Conservation (phyloP, 257 asterid species). For the Ballota nigra region DNA sequence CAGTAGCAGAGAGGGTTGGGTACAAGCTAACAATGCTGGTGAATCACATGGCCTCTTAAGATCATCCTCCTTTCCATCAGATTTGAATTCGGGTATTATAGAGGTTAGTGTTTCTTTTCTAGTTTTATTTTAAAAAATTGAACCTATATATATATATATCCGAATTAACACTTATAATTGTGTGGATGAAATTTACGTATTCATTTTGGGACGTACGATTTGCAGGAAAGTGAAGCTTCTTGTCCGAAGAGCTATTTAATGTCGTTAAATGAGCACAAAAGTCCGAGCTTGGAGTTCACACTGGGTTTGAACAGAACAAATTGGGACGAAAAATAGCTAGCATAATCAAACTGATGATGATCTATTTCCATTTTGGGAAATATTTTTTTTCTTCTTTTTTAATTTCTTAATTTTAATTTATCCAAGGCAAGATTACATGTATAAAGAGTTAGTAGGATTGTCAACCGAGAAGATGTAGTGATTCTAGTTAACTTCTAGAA, state of each 20-base stretch:
- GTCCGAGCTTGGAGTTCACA: slow-evolving; percentile 53
- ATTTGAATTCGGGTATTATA: slow-evolving; percentile 43
- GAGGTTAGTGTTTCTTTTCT: slow-evolving; percentile 35
- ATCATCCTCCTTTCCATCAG: slow-evolving; percentile 51
- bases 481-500: slow-evolving; percentile 7
- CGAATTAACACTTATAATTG: too few relatives aligned
- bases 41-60: slow-evolving; percentile 43
- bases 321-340: slow-evolving; percentile 45
- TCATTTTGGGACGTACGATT: not conserved
- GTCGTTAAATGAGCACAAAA: slow-evolving; percentile 33
- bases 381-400: not conserved
- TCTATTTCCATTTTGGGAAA: slow-evolving; percentile 20
- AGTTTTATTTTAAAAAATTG: too few relatives aligned
- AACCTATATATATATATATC: too few relatives aligned
- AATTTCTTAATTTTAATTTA: not conserved
- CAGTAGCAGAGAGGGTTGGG: slow-evolving; percentile 70
- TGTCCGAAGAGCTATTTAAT: slow-evolving; percentile 32
- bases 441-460: slow-evolving; percentile 23
- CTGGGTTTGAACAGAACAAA: slow-evolving; percentile 23
- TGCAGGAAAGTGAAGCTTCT: slow-evolving; percentile 48
- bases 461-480: not conserved
- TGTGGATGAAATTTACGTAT: not conserved
- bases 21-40: slow-evolving; percentile 37
- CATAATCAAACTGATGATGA: not conserved
- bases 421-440: slow-evolving; percentile 18